Evolutionary conservation across 352 stramenopile species (phyloP).

Genomic region (Globisporangium alternatum): DNA sequence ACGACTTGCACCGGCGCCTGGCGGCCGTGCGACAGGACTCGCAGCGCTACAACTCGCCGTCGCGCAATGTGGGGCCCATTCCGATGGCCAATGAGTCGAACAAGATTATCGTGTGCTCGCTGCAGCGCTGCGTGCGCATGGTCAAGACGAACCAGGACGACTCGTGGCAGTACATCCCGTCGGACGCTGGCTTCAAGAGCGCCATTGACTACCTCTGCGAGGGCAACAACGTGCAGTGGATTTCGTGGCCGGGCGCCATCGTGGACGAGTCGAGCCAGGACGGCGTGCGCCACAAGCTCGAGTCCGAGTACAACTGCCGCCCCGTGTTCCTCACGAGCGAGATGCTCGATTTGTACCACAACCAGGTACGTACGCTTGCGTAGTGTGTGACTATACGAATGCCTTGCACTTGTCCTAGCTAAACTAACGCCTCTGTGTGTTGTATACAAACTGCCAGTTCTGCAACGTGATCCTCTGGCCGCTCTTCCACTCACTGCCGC

Average conservation of each 20-base stretch:
- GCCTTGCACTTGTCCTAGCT: neutral
- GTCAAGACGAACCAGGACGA: slow-evolving; percentile 65
- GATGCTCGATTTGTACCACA: slow-evolving; percentile 84
- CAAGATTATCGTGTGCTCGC: slow-evolving; percentile 78
- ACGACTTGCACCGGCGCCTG: slow-evolving; percentile 67
- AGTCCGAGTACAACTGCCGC: slow-evolving; percentile 80
- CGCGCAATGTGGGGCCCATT: slow-evolving; percentile 60
- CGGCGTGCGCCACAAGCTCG: slow-evolving; percentile 64
- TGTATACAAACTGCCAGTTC: slow-evolving; percentile 35
- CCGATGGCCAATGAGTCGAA: slow-evolving; percentile 75
- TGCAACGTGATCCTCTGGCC: slow-evolving; percentile 90
- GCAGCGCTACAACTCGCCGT: slow-evolving; percentile 59
- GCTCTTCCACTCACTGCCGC: slow-evolving; percentile 88
- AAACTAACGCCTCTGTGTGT: too few species aligned
- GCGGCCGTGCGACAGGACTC: slow-evolving; percentile 74
- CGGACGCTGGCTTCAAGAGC: slow-evolving; percentile 60
- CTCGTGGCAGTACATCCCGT: slow-evolving; percentile 72
- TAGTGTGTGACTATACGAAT: neutral
- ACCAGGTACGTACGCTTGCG: slow-evolving; percentile 28
- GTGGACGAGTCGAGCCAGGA: slow-evolving; percentile 82
- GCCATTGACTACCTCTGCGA: slow-evolving; percentile 70
- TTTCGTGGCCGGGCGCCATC: slow-evolving; percentile 84
- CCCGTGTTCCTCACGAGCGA: slow-evolving; percentile 83
- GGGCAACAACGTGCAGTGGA: slow-evolving; percentile 88
- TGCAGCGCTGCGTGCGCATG: slow-evolving; percentile 75